phyloP scores from a whole-genome alignment of 2,329 filamentous ascomycete species.

The Neurospora sp. region DNA sequence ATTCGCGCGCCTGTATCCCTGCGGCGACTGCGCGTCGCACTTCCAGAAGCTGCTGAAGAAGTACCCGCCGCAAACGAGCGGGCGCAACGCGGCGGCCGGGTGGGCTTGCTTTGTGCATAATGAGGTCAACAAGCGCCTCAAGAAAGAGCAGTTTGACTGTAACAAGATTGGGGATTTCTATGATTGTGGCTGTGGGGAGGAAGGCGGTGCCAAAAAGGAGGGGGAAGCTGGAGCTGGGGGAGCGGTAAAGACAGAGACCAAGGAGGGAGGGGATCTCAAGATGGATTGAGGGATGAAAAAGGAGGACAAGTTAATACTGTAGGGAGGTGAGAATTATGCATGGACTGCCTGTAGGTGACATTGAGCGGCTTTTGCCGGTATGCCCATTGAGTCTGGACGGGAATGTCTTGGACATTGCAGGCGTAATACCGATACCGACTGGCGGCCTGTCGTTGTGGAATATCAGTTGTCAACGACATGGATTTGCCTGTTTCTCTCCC shows the following conservation, averaged over 20 bases:
- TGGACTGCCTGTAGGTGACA: neutral
- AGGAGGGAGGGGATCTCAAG: conserved; percentile 11
- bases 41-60: conserved; percentile 52
- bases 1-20: conserved; percentile 60
- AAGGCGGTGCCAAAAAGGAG: conserved; percentile 38
- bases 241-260: conserved; percentile 19
- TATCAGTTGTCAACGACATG: neutral
- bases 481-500: neutral
- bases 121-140: conserved; percentile 52
- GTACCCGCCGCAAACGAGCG: conserved; percentile 55
- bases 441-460: neutral
- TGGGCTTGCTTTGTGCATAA: conserved; percentile 64
- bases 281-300: conserved; percentile 5
- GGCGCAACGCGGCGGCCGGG: conserved; percentile 51
- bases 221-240: conserved; percentile 8
- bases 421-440: neutral
- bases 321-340: neutral
- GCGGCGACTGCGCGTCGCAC: conserved; percentile 59
- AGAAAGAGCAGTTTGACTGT: conserved; percentile 55
- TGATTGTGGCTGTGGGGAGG: conserved; percentile 62
- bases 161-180: conserved; percentile 60
- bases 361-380: neutral
- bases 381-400: neutral
- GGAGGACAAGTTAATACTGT: conserved; percentile 5
- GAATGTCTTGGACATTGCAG: neutral